Conservation (phyloP, 2,329 filamentous ascomycete species). For the Penicillium concentricum region DNA sequence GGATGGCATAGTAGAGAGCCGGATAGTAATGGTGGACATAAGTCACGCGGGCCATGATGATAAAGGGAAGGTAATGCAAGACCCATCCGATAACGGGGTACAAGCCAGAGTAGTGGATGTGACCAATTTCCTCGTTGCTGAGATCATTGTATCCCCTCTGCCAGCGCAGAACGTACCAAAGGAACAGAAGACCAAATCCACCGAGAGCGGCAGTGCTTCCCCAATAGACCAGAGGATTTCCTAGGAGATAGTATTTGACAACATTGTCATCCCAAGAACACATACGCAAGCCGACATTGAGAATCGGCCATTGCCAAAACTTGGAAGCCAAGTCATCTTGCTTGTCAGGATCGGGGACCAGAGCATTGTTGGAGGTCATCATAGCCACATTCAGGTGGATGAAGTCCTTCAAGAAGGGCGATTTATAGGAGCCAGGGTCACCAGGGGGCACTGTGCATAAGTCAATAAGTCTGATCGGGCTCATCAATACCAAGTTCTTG, state of each 20-base stretch:
- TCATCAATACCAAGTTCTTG: not conserved
- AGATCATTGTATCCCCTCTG: conserved; percentile 91
- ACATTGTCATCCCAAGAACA: conserved; percentile 96
- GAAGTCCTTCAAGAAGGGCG: conserved; percentile 96
- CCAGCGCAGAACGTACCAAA: conserved; percentile 91
- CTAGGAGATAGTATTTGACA: conserved; percentile 97
- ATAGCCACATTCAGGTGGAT: conserved; percentile 98
- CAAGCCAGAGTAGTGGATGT: conserved; percentile 88
- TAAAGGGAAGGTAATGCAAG: conserved; percentile 92
- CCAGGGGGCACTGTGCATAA: conserved; percentile 70
- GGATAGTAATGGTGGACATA: conserved; percentile 99
- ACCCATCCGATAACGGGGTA: conserved; percentile 95
- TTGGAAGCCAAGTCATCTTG: conserved; percentile 95
- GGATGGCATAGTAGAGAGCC: conserved; percentile 93
- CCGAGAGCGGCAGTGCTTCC: conserved; percentile 78
- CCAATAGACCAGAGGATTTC: conserved; percentile 97
- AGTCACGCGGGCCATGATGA: conserved; percentile 96
- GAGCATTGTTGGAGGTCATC: conserved; percentile 99
- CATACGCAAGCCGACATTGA: conserved; percentile 95
- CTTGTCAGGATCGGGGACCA: conserved; percentile 97
- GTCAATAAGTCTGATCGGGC: conserved; percentile 7
- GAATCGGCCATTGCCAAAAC: conserved; percentile 98
- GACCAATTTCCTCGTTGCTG: conserved; percentile 75
- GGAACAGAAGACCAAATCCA: conserved; percentile 67
- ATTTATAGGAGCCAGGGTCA: conserved; percentile 90